These are phyloP conservation scores for Pichia sp. DNA, from an alignment of 1,139 yeast genomes.

Conservation along the genomic window DNA sequence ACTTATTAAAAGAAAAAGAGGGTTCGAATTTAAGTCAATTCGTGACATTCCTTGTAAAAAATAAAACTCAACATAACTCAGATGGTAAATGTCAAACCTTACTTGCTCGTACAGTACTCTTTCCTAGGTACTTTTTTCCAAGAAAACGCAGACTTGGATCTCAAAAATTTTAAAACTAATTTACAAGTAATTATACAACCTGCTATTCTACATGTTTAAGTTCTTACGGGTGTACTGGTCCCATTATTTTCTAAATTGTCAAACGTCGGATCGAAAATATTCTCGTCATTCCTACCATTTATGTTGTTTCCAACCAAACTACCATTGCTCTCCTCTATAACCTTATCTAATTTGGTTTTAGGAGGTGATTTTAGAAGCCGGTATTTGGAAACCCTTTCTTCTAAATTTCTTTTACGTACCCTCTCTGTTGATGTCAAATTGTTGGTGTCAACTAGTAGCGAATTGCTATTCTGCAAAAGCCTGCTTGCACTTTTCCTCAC, in stretches of 20 bases:
- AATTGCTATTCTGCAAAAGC: background rate
- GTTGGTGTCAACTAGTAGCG: background rate
- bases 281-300: background rate
- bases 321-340: constrained; percentile 1
- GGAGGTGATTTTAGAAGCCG: constrained; percentile 14
- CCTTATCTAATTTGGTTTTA: constrained; percentile 1
- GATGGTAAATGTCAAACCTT: too few species aligned
- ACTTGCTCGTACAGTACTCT: too few species aligned
- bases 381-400: constrained; percentile 21
- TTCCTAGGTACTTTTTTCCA: too few species aligned
- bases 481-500: background rate
- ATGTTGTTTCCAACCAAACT: background rate
- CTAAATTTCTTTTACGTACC: constrained; percentile 21
- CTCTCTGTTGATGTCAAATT: constrained; percentile 22
- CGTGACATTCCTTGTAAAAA: too few species aligned
- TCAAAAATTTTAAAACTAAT: too few species aligned
- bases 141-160: too few species aligned
- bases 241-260: constrained; percentile 1
- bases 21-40: too few species aligned
- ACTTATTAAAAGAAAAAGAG: too few species aligned
- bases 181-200: background rate
- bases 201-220: too few species aligned
- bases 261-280: constrained; percentile 4
- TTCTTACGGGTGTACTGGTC: constrained; percentile 3
- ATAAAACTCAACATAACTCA: too few species aligned